Evolutionary conservation across 257 asterid species (phyloP).

Genomic region (Solanum dulcamara): DNA sequence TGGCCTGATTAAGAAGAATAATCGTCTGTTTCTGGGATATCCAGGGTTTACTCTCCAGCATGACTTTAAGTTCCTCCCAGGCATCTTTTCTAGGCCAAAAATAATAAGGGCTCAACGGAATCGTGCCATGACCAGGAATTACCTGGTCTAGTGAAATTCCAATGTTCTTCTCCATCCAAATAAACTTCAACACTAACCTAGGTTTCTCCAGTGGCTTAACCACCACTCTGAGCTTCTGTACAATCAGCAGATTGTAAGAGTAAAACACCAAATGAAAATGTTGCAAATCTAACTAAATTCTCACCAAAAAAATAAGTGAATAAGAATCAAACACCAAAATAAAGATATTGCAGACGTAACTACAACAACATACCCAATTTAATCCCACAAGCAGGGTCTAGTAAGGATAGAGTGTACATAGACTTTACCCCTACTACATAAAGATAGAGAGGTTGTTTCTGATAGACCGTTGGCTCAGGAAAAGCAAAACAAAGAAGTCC

Average conservation of each 20-base stretch:
- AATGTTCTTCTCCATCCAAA: conserved; percentile 37
- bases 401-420: too few species aligned
- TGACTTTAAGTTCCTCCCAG: conserved; percentile 31
- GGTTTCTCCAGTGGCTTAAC: conserved; percentile 36
- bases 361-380: too few species aligned
- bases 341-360: background rate
- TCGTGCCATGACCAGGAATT: conserved; percentile 32
- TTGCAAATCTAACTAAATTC: background rate
- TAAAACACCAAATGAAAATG: background rate
- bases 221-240: conserved; percentile 30
- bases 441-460: too few species aligned
- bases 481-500: too few species aligned
- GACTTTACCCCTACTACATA: too few species aligned
- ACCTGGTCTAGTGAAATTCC: conserved; percentile 37
- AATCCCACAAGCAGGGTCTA: too few species aligned
- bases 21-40: conserved; percentile 23
- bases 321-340: background rate
- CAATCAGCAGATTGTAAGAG: background rate
- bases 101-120: conserved; percentile 34
- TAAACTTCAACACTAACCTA: conserved; percentile 30
- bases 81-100: conserved; percentile 46
- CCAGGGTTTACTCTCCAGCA: conserved; percentile 33
- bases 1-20: conserved; percentile 38
- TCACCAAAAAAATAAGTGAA: background rate
- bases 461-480: too few species aligned